Conservation (phyloP, 768 basidiomycete genomes). For the Tylopilus vinaceipallidus region DNA sequence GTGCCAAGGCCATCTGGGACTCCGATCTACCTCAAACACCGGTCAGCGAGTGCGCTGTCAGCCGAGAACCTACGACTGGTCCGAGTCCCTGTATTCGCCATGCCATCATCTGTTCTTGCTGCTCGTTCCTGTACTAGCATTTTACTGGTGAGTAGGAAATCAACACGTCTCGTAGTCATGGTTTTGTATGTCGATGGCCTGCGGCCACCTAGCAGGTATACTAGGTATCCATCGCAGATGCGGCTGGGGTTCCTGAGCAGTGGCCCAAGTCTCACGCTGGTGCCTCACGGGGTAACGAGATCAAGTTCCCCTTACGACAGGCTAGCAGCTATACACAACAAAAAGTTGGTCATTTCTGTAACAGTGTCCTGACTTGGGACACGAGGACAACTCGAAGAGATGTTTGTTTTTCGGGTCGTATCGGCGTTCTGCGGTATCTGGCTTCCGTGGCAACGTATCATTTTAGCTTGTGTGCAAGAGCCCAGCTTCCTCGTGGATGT, state of each 20-base stretch:
- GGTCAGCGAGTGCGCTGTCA: neutral
- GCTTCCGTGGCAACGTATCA: neutral
- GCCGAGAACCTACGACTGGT: neutral
- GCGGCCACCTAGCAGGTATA: neutral
- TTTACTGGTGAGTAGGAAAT: too few relatives aligned
- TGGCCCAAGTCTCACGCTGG: slow-evolving; percentile 2
- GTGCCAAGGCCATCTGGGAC: too few relatives aligned
- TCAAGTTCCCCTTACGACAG: too few relatives aligned
- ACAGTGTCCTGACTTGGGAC: neutral
- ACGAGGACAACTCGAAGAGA: neutral
- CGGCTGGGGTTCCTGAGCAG: neutral
- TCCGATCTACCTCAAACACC: neutral
- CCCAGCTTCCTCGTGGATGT: slow-evolving; percentile 13
- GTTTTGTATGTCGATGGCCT: too few relatives aligned
- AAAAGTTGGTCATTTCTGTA: neutral
- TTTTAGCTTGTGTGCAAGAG: slow-evolving; percentile 1
- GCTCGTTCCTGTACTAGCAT: neutral
- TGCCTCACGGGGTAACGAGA: neutral
- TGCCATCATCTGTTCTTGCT: neutral
- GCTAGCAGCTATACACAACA: neutral
- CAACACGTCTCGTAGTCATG: too few relatives aligned
- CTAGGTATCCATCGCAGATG: neutral
- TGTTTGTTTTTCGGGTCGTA: neutral
- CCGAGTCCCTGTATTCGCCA: neutral
- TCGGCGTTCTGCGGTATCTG: neutral